Percentiles rank a stretch among this genome's conserved stretches.
phyloP scores from a whole-genome alignment of 2,329 filamentous ascomycete species.

The Knoxdaviesia capensis region DNA sequence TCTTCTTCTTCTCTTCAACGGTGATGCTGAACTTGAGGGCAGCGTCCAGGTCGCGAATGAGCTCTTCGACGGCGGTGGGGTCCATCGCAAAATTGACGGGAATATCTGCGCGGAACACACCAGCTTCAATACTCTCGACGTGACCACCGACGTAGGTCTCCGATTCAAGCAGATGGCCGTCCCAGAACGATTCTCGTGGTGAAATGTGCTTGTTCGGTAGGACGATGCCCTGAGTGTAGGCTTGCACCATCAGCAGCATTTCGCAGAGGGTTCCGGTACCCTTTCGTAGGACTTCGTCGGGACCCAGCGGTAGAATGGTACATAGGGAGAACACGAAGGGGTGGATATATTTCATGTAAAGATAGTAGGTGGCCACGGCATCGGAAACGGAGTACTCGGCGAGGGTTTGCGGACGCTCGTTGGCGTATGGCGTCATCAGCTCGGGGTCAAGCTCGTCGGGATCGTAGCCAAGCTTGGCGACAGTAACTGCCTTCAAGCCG shows the following conservation, averaged over 20 bases:
- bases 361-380: slow-evolving; percentile 93
- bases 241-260: slow-evolving; percentile 98
- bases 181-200: slow-evolving; percentile 84
- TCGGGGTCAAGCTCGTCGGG: slow-evolving; percentile 95
- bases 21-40: slow-evolving; percentile 75
- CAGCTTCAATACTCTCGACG: slow-evolving; percentile 96
- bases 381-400: slow-evolving; percentile 98
- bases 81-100: slow-evolving; percentile 90
- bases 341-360: slow-evolving; percentile 99
- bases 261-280: slow-evolving; percentile 97
- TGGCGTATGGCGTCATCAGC: slow-evolving; percentile 84
- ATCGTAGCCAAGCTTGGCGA: slow-evolving; percentile 94
- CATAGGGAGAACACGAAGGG: slow-evolving; percentile 98
- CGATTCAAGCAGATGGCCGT: slow-evolving; percentile 86
- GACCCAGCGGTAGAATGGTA: slow-evolving; percentile 82
- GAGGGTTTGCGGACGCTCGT: slow-evolving; percentile 76
- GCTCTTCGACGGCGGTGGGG: slow-evolving; percentile 69
- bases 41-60: slow-evolving; percentile 68
- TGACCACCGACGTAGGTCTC: slow-evolving; percentile 97
- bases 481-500: slow-evolving; percentile 91
- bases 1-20: slow-evolving; percentile 63
- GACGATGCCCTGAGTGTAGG: slow-evolving; percentile 78
- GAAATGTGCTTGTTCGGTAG: slow-evolving; percentile 91
- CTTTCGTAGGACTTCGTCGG: slow-evolving; percentile 83
- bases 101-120: slow-evolving; percentile 90